phyloP scores from a whole-genome alignment of 805 yeast species.

The Danielia oregonensis region DNA sequence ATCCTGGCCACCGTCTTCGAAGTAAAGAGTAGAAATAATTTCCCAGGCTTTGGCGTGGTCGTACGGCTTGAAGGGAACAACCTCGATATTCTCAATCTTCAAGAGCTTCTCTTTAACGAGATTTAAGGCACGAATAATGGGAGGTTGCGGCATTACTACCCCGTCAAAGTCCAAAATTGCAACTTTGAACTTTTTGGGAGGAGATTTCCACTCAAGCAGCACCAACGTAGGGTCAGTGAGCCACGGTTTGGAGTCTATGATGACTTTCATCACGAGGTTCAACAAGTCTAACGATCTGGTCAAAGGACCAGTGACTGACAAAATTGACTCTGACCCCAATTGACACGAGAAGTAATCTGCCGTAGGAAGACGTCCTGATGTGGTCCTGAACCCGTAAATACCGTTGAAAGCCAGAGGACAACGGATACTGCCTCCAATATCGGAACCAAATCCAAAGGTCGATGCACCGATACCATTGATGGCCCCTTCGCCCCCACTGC shows the following conservation, averaged over 20 bases:
- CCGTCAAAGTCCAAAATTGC: conserved; percentile 2
- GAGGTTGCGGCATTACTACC: conserved; percentile 1
- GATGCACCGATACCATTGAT: conserved; percentile 45
- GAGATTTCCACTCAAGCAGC: not conserved
- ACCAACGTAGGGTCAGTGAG: conserved; percentile 1
- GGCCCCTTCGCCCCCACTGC: conserved; percentile 53
- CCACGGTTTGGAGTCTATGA: conserved; percentile 1
- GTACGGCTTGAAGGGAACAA: conserved; percentile 11
- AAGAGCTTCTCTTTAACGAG: not conserved
- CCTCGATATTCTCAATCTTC: conserved; percentile 3
- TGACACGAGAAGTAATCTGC: conserved; percentile 3
- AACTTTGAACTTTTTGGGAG: not conserved
- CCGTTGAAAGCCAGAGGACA: conserved; percentile 54
- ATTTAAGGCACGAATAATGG: conserved; percentile 1
- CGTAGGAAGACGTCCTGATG: conserved; percentile 38
- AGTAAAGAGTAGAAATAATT: conserved; percentile 10
- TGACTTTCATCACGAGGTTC: not conserved
- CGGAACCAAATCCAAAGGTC: conserved; percentile 36
- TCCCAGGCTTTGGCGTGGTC: conserved; percentile 9
- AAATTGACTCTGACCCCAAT: conserved; percentile 3
- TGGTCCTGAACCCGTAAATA: conserved; percentile 45
- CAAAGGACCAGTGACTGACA: conserved; percentile 2
- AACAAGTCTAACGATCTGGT: not conserved
- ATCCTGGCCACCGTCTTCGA: conserved; percentile 18
- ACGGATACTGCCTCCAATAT: conserved; percentile 56